Evolutionary conservation across 148 eudicot genomes (phyloP).

Genomic region (Nepenthes gracilis): DNA sequence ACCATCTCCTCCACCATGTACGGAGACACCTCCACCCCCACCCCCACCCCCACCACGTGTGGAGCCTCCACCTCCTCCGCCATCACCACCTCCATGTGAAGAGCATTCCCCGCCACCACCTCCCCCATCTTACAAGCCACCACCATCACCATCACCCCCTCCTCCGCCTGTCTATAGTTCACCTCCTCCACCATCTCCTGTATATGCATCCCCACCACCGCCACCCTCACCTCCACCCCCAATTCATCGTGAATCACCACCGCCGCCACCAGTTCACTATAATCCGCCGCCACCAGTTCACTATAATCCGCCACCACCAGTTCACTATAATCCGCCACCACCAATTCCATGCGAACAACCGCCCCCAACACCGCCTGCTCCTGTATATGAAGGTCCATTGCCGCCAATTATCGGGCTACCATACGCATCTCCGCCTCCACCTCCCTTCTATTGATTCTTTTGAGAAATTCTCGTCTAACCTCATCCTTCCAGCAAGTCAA

Average conservation of each 20-base stretch:
- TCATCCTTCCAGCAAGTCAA: conserved; percentile 12
- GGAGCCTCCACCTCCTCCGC: conserved; percentile 34
- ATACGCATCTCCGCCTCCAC: conserved; percentile 77
- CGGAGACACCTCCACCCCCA: conserved; percentile 35
- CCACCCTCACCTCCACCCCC: conserved; percentile 31
- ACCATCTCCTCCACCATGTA: conserved; percentile 18
- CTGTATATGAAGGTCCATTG: conserved; percentile 44
- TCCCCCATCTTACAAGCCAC: conserved; percentile 4
- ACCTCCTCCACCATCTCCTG: conserved; percentile 20
- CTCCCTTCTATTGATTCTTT: conserved; percentile 88
- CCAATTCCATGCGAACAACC: background rate
- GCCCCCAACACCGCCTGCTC: conserved; percentile 34
- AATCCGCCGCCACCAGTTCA: conserved; percentile 12
- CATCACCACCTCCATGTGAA: conserved; percentile 27
- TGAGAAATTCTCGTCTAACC: conserved; percentile 31
- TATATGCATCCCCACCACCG: conserved; percentile 9
- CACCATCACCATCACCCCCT: conserved; percentile 20
- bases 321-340: conserved; percentile 11
- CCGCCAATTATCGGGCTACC: conserved; percentile 51
- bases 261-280: conserved; percentile 8
- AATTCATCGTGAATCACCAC: conserved; percentile 12
- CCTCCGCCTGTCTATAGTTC: conserved; percentile 6
- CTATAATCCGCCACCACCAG: conserved; percentile 10
- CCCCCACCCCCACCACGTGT: conserved; percentile 38
- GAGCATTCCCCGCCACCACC: conserved; percentile 26